Base-by-base conservation (phyloP, 805 yeast species). In the Candida sakaeoensis region DNA sequence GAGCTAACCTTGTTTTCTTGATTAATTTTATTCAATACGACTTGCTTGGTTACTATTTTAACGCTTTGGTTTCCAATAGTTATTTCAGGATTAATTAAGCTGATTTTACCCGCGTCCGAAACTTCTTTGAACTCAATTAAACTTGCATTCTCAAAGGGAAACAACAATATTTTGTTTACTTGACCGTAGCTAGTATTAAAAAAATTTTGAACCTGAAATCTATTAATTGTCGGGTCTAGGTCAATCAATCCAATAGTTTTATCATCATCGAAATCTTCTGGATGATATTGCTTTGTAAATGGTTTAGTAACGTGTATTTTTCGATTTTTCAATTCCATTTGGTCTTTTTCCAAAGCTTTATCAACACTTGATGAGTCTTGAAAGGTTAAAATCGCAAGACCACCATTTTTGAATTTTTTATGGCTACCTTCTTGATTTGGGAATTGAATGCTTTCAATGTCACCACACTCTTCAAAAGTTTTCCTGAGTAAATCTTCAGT, bases 351-450 rank as follows among this genome's bases (percentile, higher is more conserved):
- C 1, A 80, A 46, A 0, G 87, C 79, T 3, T 54, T 53, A 0
- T 58, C 51, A 0, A 88, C 85, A 2, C 68, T 71, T 1, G 64
- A 68, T 7, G 57, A 53, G 0, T 58, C 57, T 2, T 51, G 42
- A 48, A 77, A 84, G 0, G 75, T 63, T 0, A 85, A 60, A 52
- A 85, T 84, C 0, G 82, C 95, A 55, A 72, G 80, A 0, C 91
- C 90, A 33, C 77, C 78, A 51, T 80, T 72, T 6, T 63, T 51
- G 1, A 57, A 61, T 6, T 60, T 57, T 3, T 52, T 50, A 31
- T 54, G 62, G 23, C 59, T 61, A 25, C 54, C 55, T 6, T 56
- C 54, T 17, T 16, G 10, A 8, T 35, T 38, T 2, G 85, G 86
- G 2, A 83, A 45, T 23, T 62, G 66, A 0, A 84, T 55, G 27